phyloP scores from a whole-genome alignment of 148 eudicot species.

The Chenopodium quinoa region DNA sequence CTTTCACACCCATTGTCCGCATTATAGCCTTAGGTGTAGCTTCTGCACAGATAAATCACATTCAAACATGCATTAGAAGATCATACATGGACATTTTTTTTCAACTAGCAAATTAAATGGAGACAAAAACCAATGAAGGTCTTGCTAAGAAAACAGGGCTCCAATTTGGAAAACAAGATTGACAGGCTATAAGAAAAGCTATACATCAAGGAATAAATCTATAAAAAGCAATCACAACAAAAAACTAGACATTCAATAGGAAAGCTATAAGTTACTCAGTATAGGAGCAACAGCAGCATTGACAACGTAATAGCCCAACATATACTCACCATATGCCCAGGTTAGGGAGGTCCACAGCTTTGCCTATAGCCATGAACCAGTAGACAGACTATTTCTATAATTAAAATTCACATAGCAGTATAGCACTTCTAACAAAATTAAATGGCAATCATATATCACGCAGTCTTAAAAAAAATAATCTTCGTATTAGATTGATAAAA shows the following conservation, averaged over 20 bases:
- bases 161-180: background rate
- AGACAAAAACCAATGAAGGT: background rate
- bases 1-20: constrained; percentile 90
- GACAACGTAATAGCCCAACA: background rate
- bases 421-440: background rate
- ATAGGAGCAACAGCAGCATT: background rate
- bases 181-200: background rate
- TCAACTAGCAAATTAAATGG: background rate
- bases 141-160: background rate
- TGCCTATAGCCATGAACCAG: background rate
- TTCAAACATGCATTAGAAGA: constrained; percentile 18
- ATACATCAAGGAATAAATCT: background rate
- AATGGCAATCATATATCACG: background rate
- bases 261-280: background rate
- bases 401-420: too few species aligned
- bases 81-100: background rate
- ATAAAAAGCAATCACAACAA: background rate
- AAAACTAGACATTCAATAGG: background rate
- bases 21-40: constrained; percentile 78
- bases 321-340: background rate
- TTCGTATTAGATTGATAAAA: too few species aligned
- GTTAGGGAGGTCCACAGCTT: background rate
- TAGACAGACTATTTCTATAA: too few species aligned
- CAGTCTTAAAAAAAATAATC: background rate
- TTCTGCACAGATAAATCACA: constrained; percentile 41